Percentiles rank a stretch among this genome's conserved stretches.
Evolutionary conservation across 257 asterid genomes (phyloP).

Genomic region (Nyctanthes arbortristis): DNA sequence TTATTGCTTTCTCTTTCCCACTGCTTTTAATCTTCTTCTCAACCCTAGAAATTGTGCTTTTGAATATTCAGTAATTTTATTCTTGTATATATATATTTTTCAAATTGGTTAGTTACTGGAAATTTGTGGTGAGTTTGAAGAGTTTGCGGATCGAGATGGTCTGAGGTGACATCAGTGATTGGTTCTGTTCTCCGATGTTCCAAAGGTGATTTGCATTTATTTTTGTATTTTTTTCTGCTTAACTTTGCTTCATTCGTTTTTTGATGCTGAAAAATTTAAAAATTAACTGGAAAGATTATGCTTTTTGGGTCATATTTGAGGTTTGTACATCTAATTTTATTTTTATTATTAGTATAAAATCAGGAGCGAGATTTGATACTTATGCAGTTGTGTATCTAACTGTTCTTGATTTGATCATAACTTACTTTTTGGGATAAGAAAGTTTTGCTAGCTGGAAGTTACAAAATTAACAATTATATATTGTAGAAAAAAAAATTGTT

Average conservation of each 20-base stretch:
- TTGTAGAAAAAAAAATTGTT: no score
- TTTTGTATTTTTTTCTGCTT: not conserved
- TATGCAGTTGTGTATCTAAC: not conserved
- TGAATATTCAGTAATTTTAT: not conserved
- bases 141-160: not conserved
- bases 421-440: no score
- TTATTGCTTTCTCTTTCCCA: not conserved
- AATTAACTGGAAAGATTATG: not conserved
- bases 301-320: not conserved
- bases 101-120: conserved; percentile 1
- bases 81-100: conserved; percentile 10
- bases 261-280: not conserved
- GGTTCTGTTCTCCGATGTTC: not conserved
- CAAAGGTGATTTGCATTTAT: not conserved
- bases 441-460: no score
- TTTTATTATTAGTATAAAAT: not conserved
- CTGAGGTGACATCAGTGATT: not conserved
- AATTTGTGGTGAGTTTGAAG: not conserved
- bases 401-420: not conserved
- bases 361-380: not conserved
- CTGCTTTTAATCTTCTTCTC: conserved; percentile 25
- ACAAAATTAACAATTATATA: no score
- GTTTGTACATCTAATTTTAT: not conserved
- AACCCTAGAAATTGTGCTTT: conserved; percentile 19
- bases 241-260: not conserved